phyloP scores from a whole-genome alignment of 495 filamentous ascomycete genomes.

The Penicillium nucicola region DNA sequence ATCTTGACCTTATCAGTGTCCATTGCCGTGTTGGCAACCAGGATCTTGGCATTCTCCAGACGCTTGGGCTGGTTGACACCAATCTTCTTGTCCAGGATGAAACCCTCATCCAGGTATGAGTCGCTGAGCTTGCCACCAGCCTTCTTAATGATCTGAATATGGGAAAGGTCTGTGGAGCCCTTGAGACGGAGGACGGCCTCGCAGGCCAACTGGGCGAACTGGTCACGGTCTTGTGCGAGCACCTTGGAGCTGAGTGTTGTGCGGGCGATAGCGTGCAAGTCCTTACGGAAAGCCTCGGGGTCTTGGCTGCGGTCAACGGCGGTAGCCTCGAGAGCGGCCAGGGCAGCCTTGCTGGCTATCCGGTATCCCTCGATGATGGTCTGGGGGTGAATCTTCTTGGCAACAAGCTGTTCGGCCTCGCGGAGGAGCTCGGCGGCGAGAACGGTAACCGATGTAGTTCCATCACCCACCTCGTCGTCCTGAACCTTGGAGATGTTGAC shows the following conservation, averaged over 20 bases:
- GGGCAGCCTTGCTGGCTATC: constrained; percentile 87
- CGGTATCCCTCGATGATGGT: constrained; percentile 99
- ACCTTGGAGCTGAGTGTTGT: constrained; percentile 99
- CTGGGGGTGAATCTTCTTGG: constrained; percentile 97
- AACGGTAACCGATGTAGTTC: constrained; percentile 88
- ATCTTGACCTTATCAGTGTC: constrained; percentile 99
- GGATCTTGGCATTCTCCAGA: constrained; percentile 95
- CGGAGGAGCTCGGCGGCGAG: constrained; percentile 91
- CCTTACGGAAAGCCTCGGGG: constrained; percentile 77
- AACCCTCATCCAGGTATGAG: constrained; percentile 95
- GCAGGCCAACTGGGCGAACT: constrained; percentile 87
- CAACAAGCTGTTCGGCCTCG: constrained; percentile 94
- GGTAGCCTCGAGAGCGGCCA: constrained; percentile 74
- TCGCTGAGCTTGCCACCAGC: constrained; percentile 95
- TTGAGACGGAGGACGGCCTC: constrained; percentile 89
- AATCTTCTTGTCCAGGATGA: constrained; percentile 98
- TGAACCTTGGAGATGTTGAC: constrained; percentile 99
- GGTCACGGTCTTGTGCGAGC: constrained; percentile 85
- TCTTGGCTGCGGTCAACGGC: constrained; percentile 89
- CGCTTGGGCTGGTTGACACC: constrained; percentile 98
- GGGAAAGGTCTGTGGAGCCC: constrained; percentile 90
- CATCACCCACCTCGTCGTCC: constrained; percentile 97
- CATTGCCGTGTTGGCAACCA: constrained; percentile 98
- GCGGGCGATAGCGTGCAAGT: constrained; percentile 84
- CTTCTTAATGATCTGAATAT: constrained; percentile 99